Percentiles rank a stretch among this genome's conserved stretches.
Evolutionary conservation across 129 eudicot species (phyloP).

Genomic region (Pseudognaphalium luteoalbum): DNA sequence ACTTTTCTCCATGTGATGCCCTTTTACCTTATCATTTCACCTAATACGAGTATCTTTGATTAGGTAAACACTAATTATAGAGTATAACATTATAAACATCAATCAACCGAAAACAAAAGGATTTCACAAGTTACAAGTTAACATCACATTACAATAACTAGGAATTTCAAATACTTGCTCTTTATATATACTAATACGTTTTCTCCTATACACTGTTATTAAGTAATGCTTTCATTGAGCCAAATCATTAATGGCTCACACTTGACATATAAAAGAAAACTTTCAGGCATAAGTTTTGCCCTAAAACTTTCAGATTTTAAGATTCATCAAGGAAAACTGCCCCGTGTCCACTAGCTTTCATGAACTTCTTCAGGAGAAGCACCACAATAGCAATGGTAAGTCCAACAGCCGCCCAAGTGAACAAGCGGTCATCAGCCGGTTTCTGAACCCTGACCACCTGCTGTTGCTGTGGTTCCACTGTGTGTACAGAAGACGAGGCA

Average conservation of each 20-base stretch:
- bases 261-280: neutral
- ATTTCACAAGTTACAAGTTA: conserved; percentile 4
- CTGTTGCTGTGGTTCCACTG: conserved; percentile 39
- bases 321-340: conserved; percentile 78
- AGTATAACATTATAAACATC: no score
- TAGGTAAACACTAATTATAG: no score
- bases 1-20: no score
- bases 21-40: no score
- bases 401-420: conserved; percentile 90
- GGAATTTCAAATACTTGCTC: neutral
- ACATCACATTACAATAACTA: neutral
- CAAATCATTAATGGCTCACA: conserved; percentile 20
- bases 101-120: neutral
- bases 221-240: conserved; percentile 9
- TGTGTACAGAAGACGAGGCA: conserved; percentile 30
- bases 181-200: conserved; percentile 22
- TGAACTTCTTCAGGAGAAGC: conserved; percentile 79
- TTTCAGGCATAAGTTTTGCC: neutral
- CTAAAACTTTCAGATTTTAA: conserved; percentile 25
- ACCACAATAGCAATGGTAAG: conserved; percentile 73
- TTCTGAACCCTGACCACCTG: conserved; percentile 49
- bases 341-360: conserved; percentile 76
- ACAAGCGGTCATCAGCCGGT: conserved; percentile 78
- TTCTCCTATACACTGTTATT: conserved; percentile 29
- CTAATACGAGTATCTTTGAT: no score